Evolutionary conservation across 257 asterid genomes (phyloP).

Genomic region (Lycium barbarum): DNA sequence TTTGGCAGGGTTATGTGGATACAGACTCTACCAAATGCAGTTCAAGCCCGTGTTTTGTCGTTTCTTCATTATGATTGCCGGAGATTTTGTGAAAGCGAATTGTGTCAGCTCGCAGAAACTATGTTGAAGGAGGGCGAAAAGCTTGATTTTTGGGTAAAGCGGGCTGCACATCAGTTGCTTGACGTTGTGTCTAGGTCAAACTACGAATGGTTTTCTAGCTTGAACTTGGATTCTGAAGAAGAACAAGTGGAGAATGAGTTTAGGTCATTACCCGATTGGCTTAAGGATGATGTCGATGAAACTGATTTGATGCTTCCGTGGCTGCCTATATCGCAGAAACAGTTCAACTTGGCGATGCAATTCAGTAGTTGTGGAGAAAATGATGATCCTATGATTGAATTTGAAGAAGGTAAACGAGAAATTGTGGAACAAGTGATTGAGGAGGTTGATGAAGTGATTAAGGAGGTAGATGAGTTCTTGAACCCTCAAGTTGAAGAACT

Average conservation of each 20-base stretch:
- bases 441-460: constrained; percentile 37
- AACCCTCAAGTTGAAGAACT: constrained; percentile 46
- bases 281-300: constrained; percentile 47
- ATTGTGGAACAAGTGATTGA: constrained; percentile 48
- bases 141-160: constrained; percentile 81
- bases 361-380: constrained; percentile 39
- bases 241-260: constrained; percentile 56
- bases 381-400: constrained; percentile 37
- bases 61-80: constrained; percentile 60
- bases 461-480: constrained; percentile 39
- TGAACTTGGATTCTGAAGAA: constrained; percentile 70
- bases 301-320: constrained; percentile 60
- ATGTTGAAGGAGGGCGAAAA: constrained; percentile 46
- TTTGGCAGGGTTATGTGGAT: constrained; percentile 67
- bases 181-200: constrained; percentile 58
- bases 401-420: constrained; percentile 41
- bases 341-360: constrained; percentile 38
- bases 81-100: constrained; percentile 54
- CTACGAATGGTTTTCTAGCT: constrained; percentile 59
- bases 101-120: constrained; percentile 60
- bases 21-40: constrained; percentile 60
- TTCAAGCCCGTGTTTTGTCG: constrained; percentile 68
- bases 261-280: constrained; percentile 65
- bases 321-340: constrained; percentile 64
- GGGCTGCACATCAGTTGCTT: constrained; percentile 69